These are phyloP conservation scores for Zasmidium cellare DNA, from an alignment of 2,329 filamentous ascomycete genomes.

Conservation along the genomic window DNA sequence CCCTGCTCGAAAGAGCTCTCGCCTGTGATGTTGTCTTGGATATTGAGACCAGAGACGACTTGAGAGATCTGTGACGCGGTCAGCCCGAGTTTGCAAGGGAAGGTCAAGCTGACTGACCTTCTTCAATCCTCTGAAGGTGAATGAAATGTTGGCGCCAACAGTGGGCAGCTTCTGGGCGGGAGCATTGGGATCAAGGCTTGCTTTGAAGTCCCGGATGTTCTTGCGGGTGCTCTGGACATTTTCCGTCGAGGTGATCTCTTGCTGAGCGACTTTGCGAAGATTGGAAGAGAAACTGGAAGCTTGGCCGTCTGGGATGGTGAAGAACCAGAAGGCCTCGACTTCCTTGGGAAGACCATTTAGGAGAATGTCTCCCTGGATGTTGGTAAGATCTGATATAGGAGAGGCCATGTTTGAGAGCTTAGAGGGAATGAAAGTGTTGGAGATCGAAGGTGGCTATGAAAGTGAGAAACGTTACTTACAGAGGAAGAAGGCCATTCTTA, in stretches of 20 bases:
- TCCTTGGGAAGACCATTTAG: constrained; percentile 28
- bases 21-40: constrained; percentile 22
- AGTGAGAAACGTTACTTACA: neutral
- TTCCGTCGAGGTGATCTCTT: constrained; percentile 25
- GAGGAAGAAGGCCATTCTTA: neutral
- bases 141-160: constrained; percentile 31
- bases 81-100: neutral
- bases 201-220: constrained; percentile 23
- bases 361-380: constrained; percentile 33
- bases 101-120: constrained; percentile 18
- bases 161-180: constrained; percentile 15
- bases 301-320: constrained; percentile 24
- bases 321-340: constrained; percentile 31
- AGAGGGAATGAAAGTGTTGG: neutral
- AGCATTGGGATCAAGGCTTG: constrained; percentile 7
- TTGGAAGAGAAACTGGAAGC: constrained; percentile 21
- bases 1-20: constrained; percentile 37
- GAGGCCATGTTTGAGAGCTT: constrained; percentile 9
- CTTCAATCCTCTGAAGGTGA: constrained; percentile 26
- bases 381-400: constrained; percentile 16
- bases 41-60: constrained; percentile 27
- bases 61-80: constrained; percentile 21
- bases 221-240: constrained; percentile 20
- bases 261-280: constrained; percentile 20
- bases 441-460: neutral